Conservation (phyloP, 192 early-diverging fungal species). For the Coemansia sp. region DNA sequence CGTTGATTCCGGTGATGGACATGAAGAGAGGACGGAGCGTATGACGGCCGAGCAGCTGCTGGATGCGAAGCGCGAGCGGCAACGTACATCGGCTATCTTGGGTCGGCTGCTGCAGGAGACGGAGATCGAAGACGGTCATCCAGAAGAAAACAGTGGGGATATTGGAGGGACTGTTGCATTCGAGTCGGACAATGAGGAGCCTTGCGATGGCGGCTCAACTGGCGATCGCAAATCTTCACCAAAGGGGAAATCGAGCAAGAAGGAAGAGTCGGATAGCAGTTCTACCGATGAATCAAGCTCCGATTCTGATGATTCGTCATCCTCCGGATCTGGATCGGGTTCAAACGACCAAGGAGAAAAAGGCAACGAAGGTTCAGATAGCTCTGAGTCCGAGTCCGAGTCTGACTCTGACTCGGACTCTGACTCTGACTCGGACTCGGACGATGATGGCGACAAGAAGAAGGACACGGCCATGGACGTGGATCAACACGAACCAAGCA, state of each 20-base stretch:
- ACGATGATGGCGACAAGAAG: background rate
- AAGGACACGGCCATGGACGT: conserved; percentile 32
- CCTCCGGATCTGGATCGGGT: conserved; percentile 7
- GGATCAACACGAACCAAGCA: conserved; percentile 11
- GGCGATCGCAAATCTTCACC: background rate
- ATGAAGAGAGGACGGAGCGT: background rate
- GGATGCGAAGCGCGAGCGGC: conserved; percentile 30
- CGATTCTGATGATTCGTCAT: conserved; percentile 8
- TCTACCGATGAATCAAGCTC: conserved; percentile 7
- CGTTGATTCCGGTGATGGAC: background rate
- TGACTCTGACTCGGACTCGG: conserved; percentile 14
- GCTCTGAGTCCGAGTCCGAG: background rate
- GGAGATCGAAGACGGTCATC: background rate
- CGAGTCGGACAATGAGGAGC: conserved; percentile 2
- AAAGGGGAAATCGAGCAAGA: background rate
- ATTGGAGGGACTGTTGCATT: conserved; percentile 2
- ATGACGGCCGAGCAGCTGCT: conserved; percentile 22
- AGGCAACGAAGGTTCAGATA: conserved; percentile 8
- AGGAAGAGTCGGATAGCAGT: conserved; percentile 4
- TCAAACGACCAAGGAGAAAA: conserved; percentile 19
- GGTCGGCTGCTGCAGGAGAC: conserved; percentile 12
- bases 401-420: conserved; percentile 10
- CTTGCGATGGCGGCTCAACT: background rate
- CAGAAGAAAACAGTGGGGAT: background rate
- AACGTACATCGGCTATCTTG: conserved; percentile 35